Percentiles rank a stretch among this genome's conserved stretches.
These are phyloP conservation scores for Cordyceps pruinosa DNA, from an alignment of 2,329 filamentous ascomycete species.

Conservation along the genomic window DNA sequence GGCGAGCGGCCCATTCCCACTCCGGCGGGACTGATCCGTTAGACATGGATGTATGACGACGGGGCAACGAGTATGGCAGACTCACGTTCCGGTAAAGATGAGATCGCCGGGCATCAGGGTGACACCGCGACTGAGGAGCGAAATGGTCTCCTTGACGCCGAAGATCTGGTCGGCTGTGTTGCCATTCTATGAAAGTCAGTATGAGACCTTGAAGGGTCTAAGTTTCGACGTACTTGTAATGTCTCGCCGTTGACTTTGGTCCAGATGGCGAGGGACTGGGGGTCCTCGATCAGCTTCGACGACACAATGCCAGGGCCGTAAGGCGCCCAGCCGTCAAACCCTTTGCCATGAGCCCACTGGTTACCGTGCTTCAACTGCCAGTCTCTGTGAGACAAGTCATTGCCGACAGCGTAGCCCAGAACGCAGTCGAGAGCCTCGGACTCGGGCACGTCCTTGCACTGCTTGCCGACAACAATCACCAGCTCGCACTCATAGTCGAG, in stretches of 20 bases:
- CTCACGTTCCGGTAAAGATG: constrained; percentile 59
- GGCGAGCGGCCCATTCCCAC: constrained; percentile 65
- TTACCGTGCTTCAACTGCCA: constrained; percentile 65
- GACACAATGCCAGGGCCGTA: constrained; percentile 66
- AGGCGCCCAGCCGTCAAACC: constrained; percentile 70
- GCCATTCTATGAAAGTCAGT: constrained; percentile 32
- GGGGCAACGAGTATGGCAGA: constrained; percentile 14
- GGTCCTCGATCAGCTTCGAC: constrained; percentile 45
- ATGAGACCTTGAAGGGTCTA: not conserved
- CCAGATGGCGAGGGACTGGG: constrained; percentile 48
- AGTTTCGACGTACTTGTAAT: constrained; percentile 37
- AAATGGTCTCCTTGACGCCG: constrained; percentile 49
- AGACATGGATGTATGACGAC: not conserved
- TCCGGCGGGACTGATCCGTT: constrained; percentile 48
- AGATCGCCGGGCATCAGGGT: constrained; percentile 58
- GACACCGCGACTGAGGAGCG: constrained; percentile 54
- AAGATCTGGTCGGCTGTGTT: constrained; percentile 59
- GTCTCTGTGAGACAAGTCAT: constrained; percentile 74
- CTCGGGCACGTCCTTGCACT: constrained; percentile 58
- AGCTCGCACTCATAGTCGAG: constrained; percentile 79
- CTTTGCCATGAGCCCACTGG: constrained; percentile 67
- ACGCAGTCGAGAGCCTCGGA: constrained; percentile 62
- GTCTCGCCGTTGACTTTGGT: constrained; percentile 54
- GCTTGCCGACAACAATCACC: constrained; percentile 63
- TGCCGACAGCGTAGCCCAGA: constrained; percentile 66